These are phyloP conservation scores for Gorgonomyces haynaldii DNA, from an alignment of 192 early-diverging fungal species.

Conservation along the genomic window DNA sequence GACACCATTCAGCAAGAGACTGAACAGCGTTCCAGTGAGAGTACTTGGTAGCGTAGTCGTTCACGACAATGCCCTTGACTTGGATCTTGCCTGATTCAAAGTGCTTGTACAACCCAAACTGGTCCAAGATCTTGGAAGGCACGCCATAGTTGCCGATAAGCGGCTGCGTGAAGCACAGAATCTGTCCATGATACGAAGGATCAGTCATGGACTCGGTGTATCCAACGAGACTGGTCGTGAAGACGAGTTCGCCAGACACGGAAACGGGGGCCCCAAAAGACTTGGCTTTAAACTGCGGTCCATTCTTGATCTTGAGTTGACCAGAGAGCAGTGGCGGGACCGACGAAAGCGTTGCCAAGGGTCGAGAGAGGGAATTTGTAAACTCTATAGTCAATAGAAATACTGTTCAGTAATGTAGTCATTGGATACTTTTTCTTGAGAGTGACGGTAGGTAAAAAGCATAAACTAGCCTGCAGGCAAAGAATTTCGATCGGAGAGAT, in stretches of 20 bases:
- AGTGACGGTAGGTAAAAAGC: constrained; percentile 52
- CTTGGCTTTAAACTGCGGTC: constrained; percentile 68
- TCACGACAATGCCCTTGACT: constrained; percentile 74
- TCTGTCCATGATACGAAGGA: constrained; percentile 92
- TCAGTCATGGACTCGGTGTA: constrained; percentile 98
- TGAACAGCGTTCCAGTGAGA: constrained; percentile 92
- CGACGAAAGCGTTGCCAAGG: constrained; percentile 32
- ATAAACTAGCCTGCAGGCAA: too few relatives aligned
- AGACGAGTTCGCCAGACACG: constrained; percentile 76
- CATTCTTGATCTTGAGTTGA: constrained; percentile 64
- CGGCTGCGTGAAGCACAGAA: constrained; percentile 93
- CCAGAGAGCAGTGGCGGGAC: constrained; percentile 44
- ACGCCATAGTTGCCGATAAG: constrained; percentile 96
- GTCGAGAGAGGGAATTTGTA: constrained; percentile 17
- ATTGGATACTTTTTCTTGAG: constrained; percentile 70
- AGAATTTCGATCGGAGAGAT: too few relatives aligned
- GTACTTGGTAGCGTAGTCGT: constrained; percentile 81
- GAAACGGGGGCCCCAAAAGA: constrained; percentile 70
- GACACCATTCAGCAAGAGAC: constrained; percentile 82
- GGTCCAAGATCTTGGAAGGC: constrained; percentile 56
- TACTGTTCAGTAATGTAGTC: constrained; percentile 84
- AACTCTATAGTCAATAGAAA: constrained; percentile 14
- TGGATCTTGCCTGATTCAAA: constrained; percentile 85
- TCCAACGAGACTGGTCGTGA: constrained; percentile 87
- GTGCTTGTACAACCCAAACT: constrained; percentile 71